Evolutionary conservation across 768 basidiomycete genomes (phyloP).

Genomic region (Rhizopogon vulgaris): DNA sequence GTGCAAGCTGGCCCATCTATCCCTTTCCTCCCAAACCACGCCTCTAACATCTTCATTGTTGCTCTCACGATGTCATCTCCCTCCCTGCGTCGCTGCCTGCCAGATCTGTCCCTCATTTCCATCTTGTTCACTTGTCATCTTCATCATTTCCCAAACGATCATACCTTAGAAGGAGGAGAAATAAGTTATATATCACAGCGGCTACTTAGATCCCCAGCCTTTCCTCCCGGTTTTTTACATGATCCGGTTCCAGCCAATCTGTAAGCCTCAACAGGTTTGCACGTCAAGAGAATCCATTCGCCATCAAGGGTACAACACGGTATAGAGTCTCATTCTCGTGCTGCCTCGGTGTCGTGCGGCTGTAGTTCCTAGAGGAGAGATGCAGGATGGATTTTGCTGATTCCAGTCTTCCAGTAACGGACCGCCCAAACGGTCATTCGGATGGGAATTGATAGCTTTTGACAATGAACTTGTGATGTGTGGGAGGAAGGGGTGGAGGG

Average conservation of each 20-base stretch:
- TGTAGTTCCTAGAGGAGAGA: neutral
- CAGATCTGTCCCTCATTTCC: neutral
- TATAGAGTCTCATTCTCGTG: conserved; percentile 1
- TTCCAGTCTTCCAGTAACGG: neutral
- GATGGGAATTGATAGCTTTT: neutral
- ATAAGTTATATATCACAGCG: conserved; percentile 1
- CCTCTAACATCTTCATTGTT: conserved; percentile 10
- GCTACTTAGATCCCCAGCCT: neutral
- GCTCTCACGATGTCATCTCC: neutral
- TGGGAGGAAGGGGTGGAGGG: neutral
- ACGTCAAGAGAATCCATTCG: neutral
- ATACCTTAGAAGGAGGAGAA: conserved; percentile 1
- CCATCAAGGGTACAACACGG: neutral
- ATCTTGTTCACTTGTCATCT: neutral
- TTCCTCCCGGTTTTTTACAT: neutral
- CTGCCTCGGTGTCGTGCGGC: neutral
- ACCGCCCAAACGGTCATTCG: neutral
- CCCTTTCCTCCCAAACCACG: conserved; percentile 1
- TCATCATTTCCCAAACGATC: neutral
- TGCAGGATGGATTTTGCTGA: neutral
- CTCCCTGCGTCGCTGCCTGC: neutral
- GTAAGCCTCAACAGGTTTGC: neutral
- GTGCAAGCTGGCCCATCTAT: neutral
- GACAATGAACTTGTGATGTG: neutral
- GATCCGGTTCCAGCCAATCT: neutral